phyloP scores from a whole-genome alignment of 2,329 filamentous ascomycete species.

The Intubia oerlemansii region DNA sequence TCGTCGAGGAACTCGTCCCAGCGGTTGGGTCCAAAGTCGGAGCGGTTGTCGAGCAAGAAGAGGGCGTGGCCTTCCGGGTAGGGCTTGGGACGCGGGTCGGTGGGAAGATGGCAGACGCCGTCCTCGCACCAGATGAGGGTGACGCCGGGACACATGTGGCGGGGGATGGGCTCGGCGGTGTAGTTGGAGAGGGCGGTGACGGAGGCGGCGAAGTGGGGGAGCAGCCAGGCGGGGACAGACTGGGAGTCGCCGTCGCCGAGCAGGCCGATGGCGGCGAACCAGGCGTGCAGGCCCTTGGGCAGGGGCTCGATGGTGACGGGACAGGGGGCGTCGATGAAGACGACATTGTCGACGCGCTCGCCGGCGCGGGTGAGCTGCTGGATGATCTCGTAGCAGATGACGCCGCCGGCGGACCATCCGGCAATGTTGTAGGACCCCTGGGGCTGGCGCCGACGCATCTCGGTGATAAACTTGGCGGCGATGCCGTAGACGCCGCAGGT shows the following conservation, averaged over 20 bases:
- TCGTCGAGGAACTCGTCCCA: conserved; percentile 45
- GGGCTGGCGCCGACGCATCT: conserved; percentile 52
- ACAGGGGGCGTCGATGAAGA: conserved; percentile 46
- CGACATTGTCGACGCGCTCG: conserved; percentile 34
- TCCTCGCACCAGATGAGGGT: conserved; percentile 53
- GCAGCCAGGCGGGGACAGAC: conserved; percentile 50
- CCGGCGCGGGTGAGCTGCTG: conserved; percentile 35
- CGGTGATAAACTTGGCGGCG: conserved; percentile 40
- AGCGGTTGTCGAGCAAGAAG: conserved; percentile 54
- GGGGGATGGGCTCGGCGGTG: conserved; percentile 39
- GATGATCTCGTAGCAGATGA: conserved; percentile 47
- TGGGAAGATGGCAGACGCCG: conserved; percentile 45
- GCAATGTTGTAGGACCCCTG: conserved; percentile 44
- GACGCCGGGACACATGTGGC: conserved; percentile 35
- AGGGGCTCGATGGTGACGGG: conserved; percentile 47
- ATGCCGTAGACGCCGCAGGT: conserved; percentile 44
- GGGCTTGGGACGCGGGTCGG: conserved; percentile 41
- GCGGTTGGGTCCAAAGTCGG: conserved; percentile 47
- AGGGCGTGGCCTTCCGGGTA: conserved; percentile 37
- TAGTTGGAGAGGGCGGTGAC: conserved; percentile 50
- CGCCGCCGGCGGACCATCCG: conserved; percentile 61
- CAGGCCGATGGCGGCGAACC: conserved; percentile 52
- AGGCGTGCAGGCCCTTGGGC: conserved; percentile 40
- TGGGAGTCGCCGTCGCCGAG: conserved; percentile 37
- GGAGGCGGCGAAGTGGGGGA: conserved; percentile 50